Percentiles rank a stretch among this genome's conserved stretches.
These are phyloP conservation scores for Panus rudis DNA, from an alignment of 768 basidiomycete species.

Conservation along the genomic window DNA sequence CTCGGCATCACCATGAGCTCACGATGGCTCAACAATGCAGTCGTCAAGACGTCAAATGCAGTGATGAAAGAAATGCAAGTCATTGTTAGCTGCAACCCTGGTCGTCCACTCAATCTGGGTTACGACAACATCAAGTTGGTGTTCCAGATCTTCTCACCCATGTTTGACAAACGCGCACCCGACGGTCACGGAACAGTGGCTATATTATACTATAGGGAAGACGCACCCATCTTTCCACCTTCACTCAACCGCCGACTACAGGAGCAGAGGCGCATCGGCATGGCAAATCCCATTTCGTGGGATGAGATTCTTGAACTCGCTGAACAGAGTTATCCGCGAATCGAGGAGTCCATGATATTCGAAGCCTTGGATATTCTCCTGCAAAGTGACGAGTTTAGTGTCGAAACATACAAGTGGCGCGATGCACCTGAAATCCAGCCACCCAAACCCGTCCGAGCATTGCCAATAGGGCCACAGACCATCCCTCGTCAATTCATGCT, in stretches of 20 bases:
- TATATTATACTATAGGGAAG: no score
- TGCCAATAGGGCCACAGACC: slow-evolving; percentile 23
- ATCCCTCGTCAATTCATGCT: slow-evolving; percentile 29
- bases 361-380: slow-evolving; percentile 24
- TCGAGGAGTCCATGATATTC: neutral
- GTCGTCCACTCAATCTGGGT: neutral
- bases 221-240: no score
- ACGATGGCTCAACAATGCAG: neutral
- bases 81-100: no score
- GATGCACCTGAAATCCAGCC: slow-evolving; percentile 14
- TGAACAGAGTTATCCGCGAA: neutral
- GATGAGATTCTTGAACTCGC: slow-evolving; percentile 3
- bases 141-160: slow-evolving; percentile 2
- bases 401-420: slow-evolving; percentile 19
- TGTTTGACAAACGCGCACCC: no score
- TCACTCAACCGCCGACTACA: no score
- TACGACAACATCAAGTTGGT: slow-evolving; percentile 11
- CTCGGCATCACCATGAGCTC: slow-evolving; percentile 11
- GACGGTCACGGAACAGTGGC: no score
- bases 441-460: slow-evolving; percentile 17
- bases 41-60: neutral
- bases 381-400: no score
- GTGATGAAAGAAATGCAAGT: neutral
- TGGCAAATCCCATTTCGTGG: neutral
- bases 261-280: neutral